Percentiles rank a stretch among this genome's conserved stretches.
These are phyloP conservation scores for Cryphonectria naterciae DNA, from an alignment of 2,329 filamentous ascomycete species.

Conservation along the genomic window DNA sequence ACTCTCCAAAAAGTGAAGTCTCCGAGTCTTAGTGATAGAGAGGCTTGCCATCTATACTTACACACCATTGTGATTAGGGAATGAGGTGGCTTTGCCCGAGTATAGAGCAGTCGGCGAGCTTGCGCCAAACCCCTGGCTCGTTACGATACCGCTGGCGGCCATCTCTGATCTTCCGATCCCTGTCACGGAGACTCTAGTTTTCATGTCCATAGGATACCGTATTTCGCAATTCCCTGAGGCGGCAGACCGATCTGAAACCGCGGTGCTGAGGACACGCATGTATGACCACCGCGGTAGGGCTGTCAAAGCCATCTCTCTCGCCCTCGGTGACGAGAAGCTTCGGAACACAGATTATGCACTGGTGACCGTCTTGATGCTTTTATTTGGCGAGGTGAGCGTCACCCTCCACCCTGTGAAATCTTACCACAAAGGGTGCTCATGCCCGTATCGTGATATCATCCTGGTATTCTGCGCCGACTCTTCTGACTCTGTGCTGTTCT, in stretches of 20 bases:
- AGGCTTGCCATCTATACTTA: background rate
- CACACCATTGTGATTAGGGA: background rate
- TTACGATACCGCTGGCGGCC: background rate
- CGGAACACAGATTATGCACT: slow-evolving; percentile 2
- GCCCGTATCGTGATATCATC: background rate
- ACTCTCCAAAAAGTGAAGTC: background rate
- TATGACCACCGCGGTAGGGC: slow-evolving; percentile 8
- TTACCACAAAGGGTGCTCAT: background rate
- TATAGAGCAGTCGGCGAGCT: background rate
- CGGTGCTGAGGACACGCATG: slow-evolving; percentile 5
- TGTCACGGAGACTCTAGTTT: background rate
- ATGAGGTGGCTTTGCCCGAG: background rate
- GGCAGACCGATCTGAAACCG: background rate
- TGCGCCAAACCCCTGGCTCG: slow-evolving; percentile 4
- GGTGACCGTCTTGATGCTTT: slow-evolving; percentile 2
- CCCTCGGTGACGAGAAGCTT: background rate
- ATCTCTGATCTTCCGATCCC: background rate
- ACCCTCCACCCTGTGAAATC: background rate
- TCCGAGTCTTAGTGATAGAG: background rate
- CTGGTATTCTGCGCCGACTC: background rate
- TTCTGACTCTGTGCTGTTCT: background rate
- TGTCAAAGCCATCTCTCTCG: background rate
- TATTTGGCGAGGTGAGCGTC: slow-evolving; percentile 5
- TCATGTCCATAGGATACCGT: slow-evolving; percentile 27
- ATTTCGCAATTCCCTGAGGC: slow-evolving; percentile 22